phyloP scores from a whole-genome alignment of 129 eudicot genomes.

The Cynara cardunculus region DNA sequence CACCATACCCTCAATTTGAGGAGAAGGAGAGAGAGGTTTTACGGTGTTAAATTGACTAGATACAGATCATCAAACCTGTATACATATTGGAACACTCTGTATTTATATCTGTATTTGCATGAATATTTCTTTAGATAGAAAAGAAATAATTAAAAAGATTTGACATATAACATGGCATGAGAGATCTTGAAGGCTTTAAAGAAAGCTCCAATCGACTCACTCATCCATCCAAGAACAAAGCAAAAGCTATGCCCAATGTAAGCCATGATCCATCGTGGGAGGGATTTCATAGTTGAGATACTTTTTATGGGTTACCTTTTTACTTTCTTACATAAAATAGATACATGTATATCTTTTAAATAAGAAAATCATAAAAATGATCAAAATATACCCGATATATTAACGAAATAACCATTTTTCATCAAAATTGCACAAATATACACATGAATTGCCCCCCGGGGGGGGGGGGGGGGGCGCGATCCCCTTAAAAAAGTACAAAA shows the following conservation, averaged over 20 bases:
- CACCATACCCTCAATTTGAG: background rate
- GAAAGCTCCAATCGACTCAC: constrained; percentile 14
- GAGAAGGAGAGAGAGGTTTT: no score
- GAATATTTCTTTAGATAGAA: background rate
- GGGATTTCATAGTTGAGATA: background rate
- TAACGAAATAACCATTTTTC: no score
- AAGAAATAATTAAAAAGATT: background rate
- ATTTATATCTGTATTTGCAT: background rate
- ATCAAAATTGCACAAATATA: no score
- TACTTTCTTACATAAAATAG: background rate
- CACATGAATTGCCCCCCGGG: no score
- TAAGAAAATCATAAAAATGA: no score
- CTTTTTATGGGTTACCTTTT: background rate
- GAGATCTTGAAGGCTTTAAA: constrained; percentile 3
- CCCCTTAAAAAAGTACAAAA: no score
- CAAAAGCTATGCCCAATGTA: background rate
- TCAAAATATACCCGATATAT: no score
- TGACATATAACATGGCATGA: background rate
- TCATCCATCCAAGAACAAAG: constrained; percentile 10
- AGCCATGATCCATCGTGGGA: background rate
- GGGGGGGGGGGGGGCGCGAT: no score
- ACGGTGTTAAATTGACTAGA: background rate
- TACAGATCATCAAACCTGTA: background rate
- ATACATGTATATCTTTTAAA: background rate
- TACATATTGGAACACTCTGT: background rate